Percentiles rank a stretch among this genome's conserved stretches.
These are phyloP conservation scores for Phytophthora fragariae DNA, from an alignment of 352 stramenopile species.

Conservation along the genomic window DNA sequence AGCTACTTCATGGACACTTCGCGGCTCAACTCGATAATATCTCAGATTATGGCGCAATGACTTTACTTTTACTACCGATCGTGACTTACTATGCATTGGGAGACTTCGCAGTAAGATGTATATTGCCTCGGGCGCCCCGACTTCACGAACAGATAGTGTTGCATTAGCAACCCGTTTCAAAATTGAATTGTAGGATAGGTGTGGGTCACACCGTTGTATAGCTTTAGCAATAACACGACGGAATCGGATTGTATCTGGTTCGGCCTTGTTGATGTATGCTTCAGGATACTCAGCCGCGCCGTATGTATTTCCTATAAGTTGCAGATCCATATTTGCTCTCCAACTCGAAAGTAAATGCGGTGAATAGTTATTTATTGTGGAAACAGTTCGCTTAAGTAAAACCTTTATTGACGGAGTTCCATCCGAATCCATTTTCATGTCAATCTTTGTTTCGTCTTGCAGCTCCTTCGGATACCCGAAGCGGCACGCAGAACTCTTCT, in stretches of 20 bases:
- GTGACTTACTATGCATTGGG: no score
- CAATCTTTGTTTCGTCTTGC: not conserved
- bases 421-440: not conserved
- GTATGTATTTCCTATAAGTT: slow-evolving; percentile 34
- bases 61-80: no score
- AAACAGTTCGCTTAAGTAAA: not conserved
- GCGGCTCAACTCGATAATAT: no score
- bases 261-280: slow-evolving; percentile 39
- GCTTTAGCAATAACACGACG: slow-evolving; percentile 14
- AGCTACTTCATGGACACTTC: no score
- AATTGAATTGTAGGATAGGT: no score
- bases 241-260: slow-evolving; percentile 9
- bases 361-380: slow-evolving; percentile 15
- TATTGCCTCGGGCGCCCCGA: no score
- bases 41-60: no score
- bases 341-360: not conserved
- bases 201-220: slow-evolving; percentile 16
- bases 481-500: slow-evolving; percentile 1
- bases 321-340: slow-evolving; percentile 39
- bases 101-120: no score
- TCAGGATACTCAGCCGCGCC: slow-evolving; percentile 33
- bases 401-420: not conserved
- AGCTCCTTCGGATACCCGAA: slow-evolving; percentile 22
- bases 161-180: no score
- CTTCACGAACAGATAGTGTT: no score